These are phyloP conservation scores for Trichosporon coremiiforme DNA, from an alignment of 1,284 basidiomycete genomes.

Conservation along the genomic window DNA sequence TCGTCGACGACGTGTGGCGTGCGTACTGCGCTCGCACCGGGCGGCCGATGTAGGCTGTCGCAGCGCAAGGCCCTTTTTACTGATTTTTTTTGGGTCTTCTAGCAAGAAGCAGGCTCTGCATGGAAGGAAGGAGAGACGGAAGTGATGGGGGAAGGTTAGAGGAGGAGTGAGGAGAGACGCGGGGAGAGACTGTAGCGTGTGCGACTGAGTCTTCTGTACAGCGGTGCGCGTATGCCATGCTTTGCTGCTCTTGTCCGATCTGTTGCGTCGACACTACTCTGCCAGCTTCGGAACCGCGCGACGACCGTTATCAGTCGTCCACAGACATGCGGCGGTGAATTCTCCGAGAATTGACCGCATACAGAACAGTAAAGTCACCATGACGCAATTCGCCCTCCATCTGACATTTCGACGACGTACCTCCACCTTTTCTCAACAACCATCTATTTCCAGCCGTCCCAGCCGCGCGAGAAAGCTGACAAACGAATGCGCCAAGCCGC, in stretches of 20 bases:
- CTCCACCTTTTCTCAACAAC: not conserved
- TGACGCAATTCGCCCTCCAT: not conserved
- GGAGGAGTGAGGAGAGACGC: not conserved
- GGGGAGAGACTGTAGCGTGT: not conserved
- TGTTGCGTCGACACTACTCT: not conserved
- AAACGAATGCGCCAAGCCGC: not conserved
- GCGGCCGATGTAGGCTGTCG: not conserved
- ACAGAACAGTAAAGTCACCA: not conserved
- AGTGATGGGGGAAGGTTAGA: not conserved
- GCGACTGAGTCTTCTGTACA: not conserved
- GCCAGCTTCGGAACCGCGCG: too few species aligned
- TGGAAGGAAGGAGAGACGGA: not conserved
- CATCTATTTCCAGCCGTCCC: not conserved
- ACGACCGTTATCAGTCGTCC: too few species aligned
- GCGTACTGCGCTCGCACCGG: slow-evolving; percentile 23
- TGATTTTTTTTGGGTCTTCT: slow-evolving; percentile 8
- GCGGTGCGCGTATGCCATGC: slow-evolving; percentile 4
- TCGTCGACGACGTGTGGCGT: slow-evolving; percentile 27
- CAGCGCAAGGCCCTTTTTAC: not conserved
- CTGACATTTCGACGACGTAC: not conserved
- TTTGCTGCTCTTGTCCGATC: not conserved
- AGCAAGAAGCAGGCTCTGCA: not conserved
- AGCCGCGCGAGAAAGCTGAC: not conserved
- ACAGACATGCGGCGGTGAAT: not conserved
- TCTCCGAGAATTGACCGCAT: not conserved